These are phyloP conservation scores for Plasmodium fragile DNA, from an alignment of 169 alveolate species.

Conservation along the genomic window DNA sequence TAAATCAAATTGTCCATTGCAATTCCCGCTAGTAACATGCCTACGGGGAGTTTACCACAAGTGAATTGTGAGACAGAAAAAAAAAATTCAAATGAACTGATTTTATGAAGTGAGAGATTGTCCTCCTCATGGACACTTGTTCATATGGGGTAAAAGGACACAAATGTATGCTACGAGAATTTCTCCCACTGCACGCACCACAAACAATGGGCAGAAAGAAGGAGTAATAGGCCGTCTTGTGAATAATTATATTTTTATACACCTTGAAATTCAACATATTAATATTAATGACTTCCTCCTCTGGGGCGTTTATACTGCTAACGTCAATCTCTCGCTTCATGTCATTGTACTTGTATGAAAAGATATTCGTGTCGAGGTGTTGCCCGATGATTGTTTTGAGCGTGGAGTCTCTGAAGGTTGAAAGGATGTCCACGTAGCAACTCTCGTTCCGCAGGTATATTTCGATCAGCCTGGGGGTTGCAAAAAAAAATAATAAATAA, in stretches of 20 bases:
- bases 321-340: not conserved
- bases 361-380: constrained; percentile 82
- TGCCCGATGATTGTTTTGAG: constrained; percentile 86
- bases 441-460: constrained; percentile 69
- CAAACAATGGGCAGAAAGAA: constrained; percentile 83
- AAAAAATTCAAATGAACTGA: too few species aligned
- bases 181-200: constrained; percentile 68
- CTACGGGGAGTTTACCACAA: constrained; percentile 11
- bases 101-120: not conserved
- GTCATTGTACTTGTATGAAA: constrained; percentile 48
- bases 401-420: constrained; percentile 79
- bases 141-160: not conserved
- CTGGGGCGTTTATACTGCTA: constrained; percentile 17
- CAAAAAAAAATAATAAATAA: not conserved
- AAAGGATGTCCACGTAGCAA: constrained; percentile 66
- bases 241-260: constrained; percentile 57
- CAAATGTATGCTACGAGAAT: not conserved
- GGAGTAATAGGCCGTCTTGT: constrained; percentile 85
- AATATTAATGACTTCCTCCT: constrained; percentile 16
- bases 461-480: constrained; percentile 25
- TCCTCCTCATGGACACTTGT: not conserved
- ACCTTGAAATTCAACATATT: constrained; percentile 46
- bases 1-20: constrained; percentile 77
- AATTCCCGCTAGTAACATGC: constrained; percentile 82
- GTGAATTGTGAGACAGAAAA: not conserved